Evolutionary conservation across 345 rosid species (phyloP).

Genomic region (Gynandropsis gynandra): DNA sequence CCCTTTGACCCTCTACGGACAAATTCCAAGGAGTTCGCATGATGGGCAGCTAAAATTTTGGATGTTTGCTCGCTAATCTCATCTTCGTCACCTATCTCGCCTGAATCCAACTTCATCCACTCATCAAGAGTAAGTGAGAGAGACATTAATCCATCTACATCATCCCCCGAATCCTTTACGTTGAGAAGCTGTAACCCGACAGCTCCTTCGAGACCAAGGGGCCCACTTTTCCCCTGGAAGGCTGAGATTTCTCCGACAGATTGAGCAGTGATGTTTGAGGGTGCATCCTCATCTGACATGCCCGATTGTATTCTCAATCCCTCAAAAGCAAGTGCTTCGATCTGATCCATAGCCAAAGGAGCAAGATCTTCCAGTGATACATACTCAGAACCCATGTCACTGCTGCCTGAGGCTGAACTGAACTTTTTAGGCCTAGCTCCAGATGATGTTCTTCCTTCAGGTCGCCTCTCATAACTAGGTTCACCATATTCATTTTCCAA

Average conservation of each 20-base stretch:
- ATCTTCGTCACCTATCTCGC: constrained; percentile 69
- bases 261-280: constrained; percentile 60
- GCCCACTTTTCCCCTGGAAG: constrained; percentile 58
- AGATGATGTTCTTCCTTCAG: constrained; percentile 31
- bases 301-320: constrained; percentile 92
- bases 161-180: constrained; percentile 48
- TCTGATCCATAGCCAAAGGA: constrained; percentile 95
- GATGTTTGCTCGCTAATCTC: constrained; percentile 76
- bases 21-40: constrained; percentile 60
- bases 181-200: constrained; percentile 80
- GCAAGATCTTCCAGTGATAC: constrained; percentile 94
- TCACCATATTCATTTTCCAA: constrained; percentile 33
- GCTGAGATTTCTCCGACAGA: constrained; percentile 67
- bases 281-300: constrained; percentile 66
- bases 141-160: constrained; percentile 75
- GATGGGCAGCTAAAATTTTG: constrained; percentile 83
- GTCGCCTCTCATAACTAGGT: constrained; percentile 27
- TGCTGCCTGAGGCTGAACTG: constrained; percentile 32
- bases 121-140: constrained; percentile 84
- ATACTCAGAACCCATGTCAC: constrained; percentile 50
- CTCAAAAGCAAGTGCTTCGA: constrained; percentile 92
- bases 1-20: constrained; percentile 65
- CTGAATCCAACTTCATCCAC: constrained; percentile 91
- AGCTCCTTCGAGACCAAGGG: constrained; percentile 61
- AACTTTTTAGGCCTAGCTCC: constrained; percentile 31